Conservation (phyloP, 768 basidiomycete genomes). For the Agaricus sinodeliciosus region DNA sequence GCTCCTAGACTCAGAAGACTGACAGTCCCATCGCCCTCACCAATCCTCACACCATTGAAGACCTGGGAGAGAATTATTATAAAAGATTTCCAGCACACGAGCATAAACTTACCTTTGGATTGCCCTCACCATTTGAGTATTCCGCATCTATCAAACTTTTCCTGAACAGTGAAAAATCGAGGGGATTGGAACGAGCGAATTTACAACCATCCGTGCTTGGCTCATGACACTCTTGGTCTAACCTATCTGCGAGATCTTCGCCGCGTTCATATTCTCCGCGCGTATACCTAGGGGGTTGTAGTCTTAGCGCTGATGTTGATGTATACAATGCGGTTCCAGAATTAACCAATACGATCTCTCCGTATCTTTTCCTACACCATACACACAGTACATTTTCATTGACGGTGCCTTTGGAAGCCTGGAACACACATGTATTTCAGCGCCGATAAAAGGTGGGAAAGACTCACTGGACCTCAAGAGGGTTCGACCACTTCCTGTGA, state of each 20-base stretch:
- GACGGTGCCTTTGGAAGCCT: slow-evolving; percentile 87
- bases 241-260: slow-evolving; percentile 41
- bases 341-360: slow-evolving; percentile 86
- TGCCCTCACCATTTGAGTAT: slow-evolving; percentile 56
- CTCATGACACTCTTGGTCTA: slow-evolving; percentile 38
- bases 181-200: slow-evolving; percentile 30
- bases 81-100: background rate
- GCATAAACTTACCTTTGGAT: slow-evolving; percentile 41
- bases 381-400: slow-evolving; percentile 89
- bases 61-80: slow-evolving; percentile 31
- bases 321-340: background rate
- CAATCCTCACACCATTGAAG: slow-evolving; percentile 82
- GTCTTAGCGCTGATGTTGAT: background rate
- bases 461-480: slow-evolving; percentile 65
- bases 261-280: slow-evolving; percentile 65
- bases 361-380: slow-evolving; percentile 94
- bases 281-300: slow-evolving; percentile 48
- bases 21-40: slow-evolving; percentile 95
- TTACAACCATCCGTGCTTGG: slow-evolving; percentile 33
- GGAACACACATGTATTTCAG: background rate
- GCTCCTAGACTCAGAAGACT: slow-evolving; percentile 78
- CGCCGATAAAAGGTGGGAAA: background rate
- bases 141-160: slow-evolving; percentile 82
- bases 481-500: slow-evolving; percentile 88
- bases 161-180: slow-evolving; percentile 50